Evolutionary conservation across 345 rosid species (phyloP), one percentile per base, ranked within the genome.

Genomic region (Syzygium aqueum): DNA sequence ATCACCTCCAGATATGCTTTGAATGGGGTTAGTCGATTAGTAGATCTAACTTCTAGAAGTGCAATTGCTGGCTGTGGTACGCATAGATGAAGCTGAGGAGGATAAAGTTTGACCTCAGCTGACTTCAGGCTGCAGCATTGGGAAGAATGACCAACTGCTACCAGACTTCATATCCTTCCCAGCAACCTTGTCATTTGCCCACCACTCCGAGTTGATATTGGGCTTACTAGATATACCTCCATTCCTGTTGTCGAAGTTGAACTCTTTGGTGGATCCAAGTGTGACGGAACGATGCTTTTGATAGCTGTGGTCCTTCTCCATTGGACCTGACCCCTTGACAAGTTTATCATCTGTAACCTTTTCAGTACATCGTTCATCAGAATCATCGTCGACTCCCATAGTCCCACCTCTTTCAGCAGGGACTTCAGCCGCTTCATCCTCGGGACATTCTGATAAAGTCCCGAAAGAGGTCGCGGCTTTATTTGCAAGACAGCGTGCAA

Each of bases 251-350:
- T 96, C 98, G 51, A 97, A 97, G 85, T 97, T 94, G 91, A 97
- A 97, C 82, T 97, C 99, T 92, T 97, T 97, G 90, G 93, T 90
- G 13, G 99, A 94, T 80, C 99, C 98, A 23, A 95, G 94, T 59
- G 98, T 94, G 84, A 94, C 84, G 8, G 99, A 96, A n/a, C 94
- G 94, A 17, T 95, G 96, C 92, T 92, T 94, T 88, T 93, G 93
- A 23, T 85, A 87, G 88, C 86, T 84, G 54, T 89, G 90, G 65
- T 93, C 87, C 85, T 84, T 95, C 88, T 94, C 96, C 67, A 85
- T 88, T 21, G 93, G 97, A 88, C 90, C 92, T 1, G 84, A 88
- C 67, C 80, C 84, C 90, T 91, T 93, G 51, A 89, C 92, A 33
- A 87, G 54, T 40, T 85, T 50, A 84, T 88, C 93, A 86, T 85